These are phyloP conservation scores for Pogostemon cablin DNA, from an alignment of 257 asterid genomes.

Conservation along the genomic window DNA sequence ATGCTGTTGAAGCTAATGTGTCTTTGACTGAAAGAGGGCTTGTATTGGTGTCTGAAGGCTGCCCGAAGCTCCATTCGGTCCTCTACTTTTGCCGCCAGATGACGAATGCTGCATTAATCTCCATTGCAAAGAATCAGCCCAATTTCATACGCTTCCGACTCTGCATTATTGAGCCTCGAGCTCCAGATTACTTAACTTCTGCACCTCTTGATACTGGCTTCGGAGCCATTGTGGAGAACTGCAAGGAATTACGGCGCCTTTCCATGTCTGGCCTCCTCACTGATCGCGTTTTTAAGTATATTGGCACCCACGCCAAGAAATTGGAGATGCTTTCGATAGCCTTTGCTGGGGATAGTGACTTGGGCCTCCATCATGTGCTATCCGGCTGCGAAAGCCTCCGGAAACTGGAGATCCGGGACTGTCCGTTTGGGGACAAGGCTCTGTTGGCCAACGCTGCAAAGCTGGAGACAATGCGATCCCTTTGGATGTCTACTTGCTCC, in stretches of 20 bases:
- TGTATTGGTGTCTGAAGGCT: conserved; percentile 84
- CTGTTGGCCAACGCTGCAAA: conserved; percentile 90
- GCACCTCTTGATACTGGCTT: conserved; percentile 88
- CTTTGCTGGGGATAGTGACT: conserved; percentile 93
- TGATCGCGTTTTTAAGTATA: conserved; percentile 72
- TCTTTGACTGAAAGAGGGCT: conserved; percentile 90
- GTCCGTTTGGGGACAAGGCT: conserved; percentile 97
- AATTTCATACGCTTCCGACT: conserved; percentile 76
- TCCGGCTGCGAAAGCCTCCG: conserved; percentile 91
- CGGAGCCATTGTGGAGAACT: conserved; percentile 87
- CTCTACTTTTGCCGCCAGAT: conserved; percentile 95
- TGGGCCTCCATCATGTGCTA: conserved; percentile 82
- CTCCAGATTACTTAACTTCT: conserved; percentile 75
- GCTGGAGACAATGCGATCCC: conserved; percentile 99
- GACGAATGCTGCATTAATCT: conserved; percentile 84
- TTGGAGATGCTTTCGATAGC: conserved; percentile 96
- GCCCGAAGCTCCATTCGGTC: conserved; percentile 88
- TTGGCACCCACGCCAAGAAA: conserved; percentile 85
- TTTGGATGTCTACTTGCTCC: conserved; percentile 99
- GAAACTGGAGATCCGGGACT: conserved; percentile 92
- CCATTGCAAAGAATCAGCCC: conserved; percentile 79
- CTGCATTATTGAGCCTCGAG: conserved; percentile 79
- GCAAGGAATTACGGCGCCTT: conserved; percentile 81
- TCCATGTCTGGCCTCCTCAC: conserved; percentile 88
- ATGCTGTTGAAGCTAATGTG: conserved; percentile 74